Evolutionary conservation across 306 rosid genomes (phyloP).

Genomic region (Medicago lupulina): DNA sequence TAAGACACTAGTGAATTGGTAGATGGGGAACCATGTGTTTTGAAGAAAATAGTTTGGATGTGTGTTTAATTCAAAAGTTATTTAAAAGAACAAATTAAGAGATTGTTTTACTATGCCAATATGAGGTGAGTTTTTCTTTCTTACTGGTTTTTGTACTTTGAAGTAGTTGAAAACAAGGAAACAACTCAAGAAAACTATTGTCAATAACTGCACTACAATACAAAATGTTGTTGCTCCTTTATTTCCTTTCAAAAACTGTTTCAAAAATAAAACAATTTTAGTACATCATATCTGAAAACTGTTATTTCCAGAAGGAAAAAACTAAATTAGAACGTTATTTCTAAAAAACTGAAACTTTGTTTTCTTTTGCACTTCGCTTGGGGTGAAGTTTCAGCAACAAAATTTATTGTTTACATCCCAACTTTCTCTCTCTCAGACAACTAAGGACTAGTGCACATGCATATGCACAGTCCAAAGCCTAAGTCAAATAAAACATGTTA

Average conservation of each 20-base stretch:
- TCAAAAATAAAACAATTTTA: neutral
- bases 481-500: conserved; percentile 16
- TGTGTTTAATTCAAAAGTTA: conserved; percentile 9
- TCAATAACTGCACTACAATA: conserved; percentile 11
- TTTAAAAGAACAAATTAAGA: neutral
- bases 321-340: no score
- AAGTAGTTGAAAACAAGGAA: conserved; percentile 9
- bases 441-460: no score
- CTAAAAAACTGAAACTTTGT: no score
- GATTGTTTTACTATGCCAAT: conserved; percentile 24
- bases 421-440: no score
- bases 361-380: no score
- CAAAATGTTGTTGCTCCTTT: conserved; percentile 7
- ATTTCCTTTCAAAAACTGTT: neutral
- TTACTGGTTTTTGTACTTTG: conserved; percentile 1
- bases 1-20: neutral
- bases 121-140: neutral
- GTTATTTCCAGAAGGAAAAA: no score
- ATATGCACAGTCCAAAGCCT: no score
- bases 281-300: no score
- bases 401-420: no score
- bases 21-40: neutral
- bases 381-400: no score
- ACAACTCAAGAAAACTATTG: conserved; percentile 4
- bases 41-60: neutral